Conservation (phyloP, 371 early-diverging fungal genomes). For the Syncephalastrum contaminatum region DNA sequence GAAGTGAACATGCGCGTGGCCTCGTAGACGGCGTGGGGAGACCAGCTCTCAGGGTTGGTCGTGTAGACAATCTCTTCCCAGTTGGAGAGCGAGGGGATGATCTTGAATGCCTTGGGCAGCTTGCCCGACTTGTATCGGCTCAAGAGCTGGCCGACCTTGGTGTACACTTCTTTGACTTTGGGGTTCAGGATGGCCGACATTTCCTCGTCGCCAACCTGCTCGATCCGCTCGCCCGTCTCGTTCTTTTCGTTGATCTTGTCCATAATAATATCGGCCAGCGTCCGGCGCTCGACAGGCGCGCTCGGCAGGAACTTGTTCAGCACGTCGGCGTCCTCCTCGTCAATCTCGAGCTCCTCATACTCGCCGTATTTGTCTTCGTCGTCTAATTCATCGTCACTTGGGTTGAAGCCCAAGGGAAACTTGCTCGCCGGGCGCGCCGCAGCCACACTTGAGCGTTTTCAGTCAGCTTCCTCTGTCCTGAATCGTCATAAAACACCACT, state of each 20-base stretch:
- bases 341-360: conserved; percentile 63
- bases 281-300: conserved; percentile 80
- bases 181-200: conserved; percentile 60
- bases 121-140: conserved; percentile 94
- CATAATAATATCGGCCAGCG: conserved; percentile 93
- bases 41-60: conserved; percentile 92
- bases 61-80: conserved; percentile 96
- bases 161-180: conserved; percentile 93
- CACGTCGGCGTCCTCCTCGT: conserved; percentile 73
- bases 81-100: conserved; percentile 91
- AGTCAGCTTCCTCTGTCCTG: not conserved
- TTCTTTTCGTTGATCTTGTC: conserved; percentile 85
- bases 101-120: conserved; percentile 98
- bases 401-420: conserved; percentile 41
- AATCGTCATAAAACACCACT: conserved; percentile 11
- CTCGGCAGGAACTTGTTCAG: conserved; percentile 87
- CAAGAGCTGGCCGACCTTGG: conserved; percentile 92
- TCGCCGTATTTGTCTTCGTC: conserved; percentile 59
- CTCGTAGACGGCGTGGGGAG: conserved; percentile 94
- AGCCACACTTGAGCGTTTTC: not conserved
- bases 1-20: conserved; percentile 96
- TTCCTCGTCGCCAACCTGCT: conserved; percentile 17
- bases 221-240: conserved; percentile 33
- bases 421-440: conserved; percentile 11
- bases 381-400: conserved; percentile 53